phyloP scores from a whole-genome alignment of 306 rosid genomes.

The Lathyrus tuberosus region DNA sequence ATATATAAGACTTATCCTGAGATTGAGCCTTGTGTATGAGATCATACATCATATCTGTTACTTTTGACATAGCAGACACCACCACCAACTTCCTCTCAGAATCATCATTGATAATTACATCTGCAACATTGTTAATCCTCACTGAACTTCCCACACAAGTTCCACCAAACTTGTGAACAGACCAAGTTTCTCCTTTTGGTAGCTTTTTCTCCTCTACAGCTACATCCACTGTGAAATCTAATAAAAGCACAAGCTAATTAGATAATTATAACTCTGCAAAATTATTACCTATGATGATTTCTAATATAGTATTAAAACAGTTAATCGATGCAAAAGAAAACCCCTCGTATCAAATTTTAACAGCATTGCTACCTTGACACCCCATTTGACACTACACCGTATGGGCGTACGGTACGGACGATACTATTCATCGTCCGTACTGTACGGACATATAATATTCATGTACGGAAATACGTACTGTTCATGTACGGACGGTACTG shows the following conservation, averaged over 20 bases:
- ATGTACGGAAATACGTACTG: no score
- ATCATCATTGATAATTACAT: constrained; percentile 68
- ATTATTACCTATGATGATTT: background rate
- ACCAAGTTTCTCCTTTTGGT: constrained; percentile 79
- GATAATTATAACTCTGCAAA: background rate
- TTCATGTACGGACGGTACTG: no score
- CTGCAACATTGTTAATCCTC: constrained; percentile 80
- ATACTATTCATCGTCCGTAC: no score
- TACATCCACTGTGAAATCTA: constrained; percentile 51
- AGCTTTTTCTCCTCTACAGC: constrained; percentile 64
- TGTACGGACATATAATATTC: no score
- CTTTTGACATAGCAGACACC: constrained; percentile 97
- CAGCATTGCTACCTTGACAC: no score
- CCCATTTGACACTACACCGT: no score
- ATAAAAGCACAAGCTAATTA: background rate
- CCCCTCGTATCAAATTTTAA: no score
- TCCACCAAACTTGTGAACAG: constrained; percentile 97
- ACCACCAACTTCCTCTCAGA: constrained; percentile 84
- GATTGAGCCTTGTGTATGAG: constrained; percentile 85
- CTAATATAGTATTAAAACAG: background rate
- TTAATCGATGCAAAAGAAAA: no score
- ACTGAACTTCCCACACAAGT: constrained; percentile 87
- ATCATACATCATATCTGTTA: constrained; percentile 96
- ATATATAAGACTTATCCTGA: constrained; percentile 71
- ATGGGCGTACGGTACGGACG: no score